Base-by-base conservation (phyloP, 106 monocot species). In the Agapanthus africanus region DNA sequence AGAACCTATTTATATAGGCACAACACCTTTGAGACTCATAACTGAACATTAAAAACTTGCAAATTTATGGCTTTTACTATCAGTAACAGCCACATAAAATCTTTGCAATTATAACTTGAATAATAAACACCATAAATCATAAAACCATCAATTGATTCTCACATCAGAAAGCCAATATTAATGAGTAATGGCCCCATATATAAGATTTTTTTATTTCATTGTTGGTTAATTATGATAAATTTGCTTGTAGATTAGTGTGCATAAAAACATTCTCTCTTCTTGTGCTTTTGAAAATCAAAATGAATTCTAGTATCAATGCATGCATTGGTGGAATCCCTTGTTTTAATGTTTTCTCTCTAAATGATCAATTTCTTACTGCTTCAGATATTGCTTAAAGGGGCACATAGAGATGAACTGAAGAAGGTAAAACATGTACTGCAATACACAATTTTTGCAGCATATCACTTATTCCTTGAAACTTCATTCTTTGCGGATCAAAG, bases 401-500 rank as follows among this genome's bases (percentile, higher is more conserved):
- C 85, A 35, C 70, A 74, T 63, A 87, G 85, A 68, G 83, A 87
- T 79, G 87, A 90, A 79, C 67, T 99, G 69, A 93, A 87, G 81
- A 99, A 83, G 79, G 42, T 99, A 50, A 99, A 99, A 59, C 71
- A 71, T 32, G 89, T 90, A 26, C 63, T 99, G 59, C 85, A 87
- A 34, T 90, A 76, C 72, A 81, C 90, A 60, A 83, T 99, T 39
- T 93, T 90, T 87, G 87, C 83, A 42, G 99, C 99, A 51, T 93
- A 99, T 50, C 87, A 93, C 78, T 85, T 99, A 68, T 90, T 90
- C 31, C 80, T 90, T 41, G 87, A 93, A 80, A 93, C 93, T 31
- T 90, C 90, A 52, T 99, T 85, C 65, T 87, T 93, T 73, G 80
- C 76, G 38, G 99, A 99, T 83, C 99, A 99, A 65, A 90, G 79